Percentiles rank a stretch among this genome's conserved stretches.
Evolutionary conservation across 352 stramenopile species (phyloP).

Genomic region (Globisporangium carolinianum): DNA sequence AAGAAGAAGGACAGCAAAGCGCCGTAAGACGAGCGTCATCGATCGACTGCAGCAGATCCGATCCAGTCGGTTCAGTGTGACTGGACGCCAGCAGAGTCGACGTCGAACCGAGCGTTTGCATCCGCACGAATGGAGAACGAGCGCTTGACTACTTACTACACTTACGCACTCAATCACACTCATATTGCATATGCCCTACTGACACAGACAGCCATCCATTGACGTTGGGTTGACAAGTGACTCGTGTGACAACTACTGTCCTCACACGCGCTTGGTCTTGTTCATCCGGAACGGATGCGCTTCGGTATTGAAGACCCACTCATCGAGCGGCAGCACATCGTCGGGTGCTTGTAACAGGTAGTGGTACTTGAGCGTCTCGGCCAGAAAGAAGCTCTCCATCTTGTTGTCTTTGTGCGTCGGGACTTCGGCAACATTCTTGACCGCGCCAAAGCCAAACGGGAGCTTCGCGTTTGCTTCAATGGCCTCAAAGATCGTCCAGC

Average conservation of each 20-base stretch:
- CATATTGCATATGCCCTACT: background rate
- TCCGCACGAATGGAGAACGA: too few species aligned
- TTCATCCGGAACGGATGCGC: slow-evolving; percentile 86
- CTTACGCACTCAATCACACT: too few species aligned
- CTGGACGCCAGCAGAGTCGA: background rate
- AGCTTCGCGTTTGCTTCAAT: slow-evolving; percentile 92
- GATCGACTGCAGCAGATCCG: background rate
- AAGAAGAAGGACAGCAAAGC: slow-evolving; percentile 35
- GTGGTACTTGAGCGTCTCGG: slow-evolving; percentile 98
- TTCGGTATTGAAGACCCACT: slow-evolving; percentile 96
- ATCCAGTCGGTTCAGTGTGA: background rate
- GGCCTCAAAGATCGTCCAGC: slow-evolving; percentile 93
- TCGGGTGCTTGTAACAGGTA: slow-evolving; percentile 91
- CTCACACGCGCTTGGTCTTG: background rate
- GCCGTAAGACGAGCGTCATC: slow-evolving; percentile 16
- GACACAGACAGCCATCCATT: background rate
- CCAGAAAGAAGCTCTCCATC: slow-evolving; percentile 98
- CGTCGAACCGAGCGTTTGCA: too few species aligned
- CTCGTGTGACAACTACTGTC: background rate
- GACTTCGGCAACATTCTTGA: slow-evolving; percentile 42
- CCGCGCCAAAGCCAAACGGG: slow-evolving; percentile 81
- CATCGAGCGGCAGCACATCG: slow-evolving; percentile 84
- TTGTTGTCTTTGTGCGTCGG: slow-evolving; percentile 81
- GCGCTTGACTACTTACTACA: too few species aligned
- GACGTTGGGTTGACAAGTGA: background rate